Evolutionary conservation across 2,329 filamentous ascomycete genomes (phyloP).

Genomic region (Metarhizium guizhouense): DNA sequence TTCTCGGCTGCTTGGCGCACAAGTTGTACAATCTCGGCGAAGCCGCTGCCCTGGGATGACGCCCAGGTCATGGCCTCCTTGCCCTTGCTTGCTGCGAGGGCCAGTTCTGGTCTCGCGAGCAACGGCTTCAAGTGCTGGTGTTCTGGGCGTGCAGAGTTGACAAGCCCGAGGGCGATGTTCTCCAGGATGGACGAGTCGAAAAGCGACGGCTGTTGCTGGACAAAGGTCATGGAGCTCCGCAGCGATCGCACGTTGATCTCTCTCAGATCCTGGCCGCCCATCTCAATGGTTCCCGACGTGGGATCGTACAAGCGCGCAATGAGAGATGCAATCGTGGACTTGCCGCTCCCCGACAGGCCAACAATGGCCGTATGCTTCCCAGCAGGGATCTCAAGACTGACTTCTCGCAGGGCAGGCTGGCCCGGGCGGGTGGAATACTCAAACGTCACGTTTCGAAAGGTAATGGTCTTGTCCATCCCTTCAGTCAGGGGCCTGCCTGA

Average conservation of each 20-base stretch:
- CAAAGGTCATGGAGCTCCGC: slow-evolving; percentile 46
- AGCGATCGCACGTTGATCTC: slow-evolving; percentile 14
- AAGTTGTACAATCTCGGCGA: background rate
- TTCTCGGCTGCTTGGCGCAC: background rate
- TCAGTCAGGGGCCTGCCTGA: too few relatives aligned
- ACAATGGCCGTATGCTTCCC: background rate
- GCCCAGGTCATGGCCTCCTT: background rate
- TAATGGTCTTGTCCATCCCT: slow-evolving; percentile 34
- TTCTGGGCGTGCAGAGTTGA: too few relatives aligned
- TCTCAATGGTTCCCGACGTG: background rate
- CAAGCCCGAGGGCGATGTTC: slow-evolving; percentile 36
- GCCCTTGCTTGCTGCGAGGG: slow-evolving; percentile 13
- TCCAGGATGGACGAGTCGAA: slow-evolving; percentile 49
- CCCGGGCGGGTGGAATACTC: slow-evolving; percentile 34
- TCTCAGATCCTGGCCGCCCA: background rate
- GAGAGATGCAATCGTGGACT: background rate
- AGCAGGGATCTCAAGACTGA: slow-evolving; percentile 43
- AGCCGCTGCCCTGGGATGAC: background rate
- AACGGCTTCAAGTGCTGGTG: too few relatives aligned
- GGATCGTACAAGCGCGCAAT: background rate
- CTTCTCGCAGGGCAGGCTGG: slow-evolving; percentile 30
- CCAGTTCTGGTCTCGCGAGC: slow-evolving; percentile 27
- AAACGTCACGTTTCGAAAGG: slow-evolving; percentile 27
- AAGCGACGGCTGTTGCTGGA: slow-evolving; percentile 53
- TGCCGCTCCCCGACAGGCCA: background rate